These are phyloP conservation scores for Alternaria angustiovoidea DNA, from an alignment of 2,329 filamentous ascomycete genomes.

Conservation along the genomic window DNA sequence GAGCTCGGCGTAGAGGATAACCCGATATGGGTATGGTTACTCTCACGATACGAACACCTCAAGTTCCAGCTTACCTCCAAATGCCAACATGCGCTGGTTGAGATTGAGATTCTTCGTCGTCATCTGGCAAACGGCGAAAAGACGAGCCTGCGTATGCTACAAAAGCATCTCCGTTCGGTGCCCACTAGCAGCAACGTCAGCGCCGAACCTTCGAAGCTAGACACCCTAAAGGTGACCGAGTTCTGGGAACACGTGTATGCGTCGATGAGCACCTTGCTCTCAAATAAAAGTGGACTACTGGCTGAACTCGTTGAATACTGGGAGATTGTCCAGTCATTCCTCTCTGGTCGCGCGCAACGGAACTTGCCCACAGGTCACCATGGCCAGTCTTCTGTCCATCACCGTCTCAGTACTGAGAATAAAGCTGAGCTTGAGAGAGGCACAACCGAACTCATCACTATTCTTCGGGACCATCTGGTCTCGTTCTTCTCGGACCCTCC, in stretches of 20 bases:
- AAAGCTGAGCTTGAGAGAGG: constrained; percentile 77
- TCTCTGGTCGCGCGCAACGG: constrained; percentile 83
- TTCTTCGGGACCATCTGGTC: constrained; percentile 80
- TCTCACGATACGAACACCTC: constrained; percentile 87
- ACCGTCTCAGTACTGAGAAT: constrained; percentile 77
- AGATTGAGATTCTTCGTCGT: constrained; percentile 89
- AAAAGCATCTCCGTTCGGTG: constrained; percentile 78
- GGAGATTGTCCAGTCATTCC: constrained; percentile 89
- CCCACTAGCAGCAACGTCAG: constrained; percentile 69
- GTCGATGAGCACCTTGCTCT: constrained; percentile 78
- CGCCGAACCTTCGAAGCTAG: constrained; percentile 66
- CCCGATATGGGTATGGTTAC: constrained; percentile 94
- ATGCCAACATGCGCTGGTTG: constrained; percentile 85
- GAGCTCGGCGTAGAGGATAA: constrained; percentile 95
- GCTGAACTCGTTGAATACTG: constrained; percentile 94
- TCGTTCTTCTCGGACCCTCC: constrained; percentile 88
- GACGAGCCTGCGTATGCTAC: constrained; percentile 72
- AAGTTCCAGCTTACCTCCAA: constrained; percentile 83
- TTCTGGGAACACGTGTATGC: constrained; percentile 89
- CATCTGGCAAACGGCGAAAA: constrained; percentile 78
- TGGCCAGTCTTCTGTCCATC: constrained; percentile 80
- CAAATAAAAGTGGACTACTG: constrained; percentile 76
- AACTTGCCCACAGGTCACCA: constrained; percentile 82
- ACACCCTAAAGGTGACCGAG: constrained; percentile 81
- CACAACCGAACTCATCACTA: constrained; percentile 80